Percentiles rank a stretch among this genome's conserved stretches.
Conservation (phyloP, 1,284 basidiomycete genomes). For the Pulchroboletus neoregius region DNA sequence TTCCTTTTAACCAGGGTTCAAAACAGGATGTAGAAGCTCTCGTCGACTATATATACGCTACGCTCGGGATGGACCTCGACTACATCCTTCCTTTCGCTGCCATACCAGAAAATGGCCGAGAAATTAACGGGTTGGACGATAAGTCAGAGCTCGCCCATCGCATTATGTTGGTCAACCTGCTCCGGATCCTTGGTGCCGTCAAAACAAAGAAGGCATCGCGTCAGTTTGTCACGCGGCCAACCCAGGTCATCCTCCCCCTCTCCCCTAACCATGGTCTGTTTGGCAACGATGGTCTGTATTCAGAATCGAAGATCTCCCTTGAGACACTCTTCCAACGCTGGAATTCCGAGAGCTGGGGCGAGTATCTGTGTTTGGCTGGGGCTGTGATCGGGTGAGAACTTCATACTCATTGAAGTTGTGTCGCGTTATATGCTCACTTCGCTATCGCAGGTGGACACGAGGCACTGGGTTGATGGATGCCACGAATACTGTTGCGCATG, state of each 20-base stretch:
- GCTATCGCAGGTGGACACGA: conserved; percentile 75
- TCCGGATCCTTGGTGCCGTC: conserved; percentile 93
- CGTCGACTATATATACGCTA: conserved; percentile 97
- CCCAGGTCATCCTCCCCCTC: conserved; percentile 94
- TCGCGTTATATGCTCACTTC: conserved; percentile 12
- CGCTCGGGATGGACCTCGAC: conserved; percentile 92
- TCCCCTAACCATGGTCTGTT: conserved; percentile 98
- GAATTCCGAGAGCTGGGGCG: conserved; percentile 98
- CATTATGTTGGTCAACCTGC: conserved; percentile 93
- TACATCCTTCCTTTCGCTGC: conserved; percentile 98
- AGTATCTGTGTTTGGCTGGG: conserved; percentile 96
- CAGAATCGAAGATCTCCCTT: conserved; percentile 97
- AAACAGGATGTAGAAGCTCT: conserved; percentile 97
- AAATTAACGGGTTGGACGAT: conserved; percentile 96
- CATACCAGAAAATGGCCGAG: conserved; percentile 96
- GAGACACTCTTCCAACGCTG: conserved; percentile 98
- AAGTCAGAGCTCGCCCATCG: conserved; percentile 97
- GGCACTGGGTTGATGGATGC: conserved; percentile 98
- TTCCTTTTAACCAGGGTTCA: conserved; percentile 98
- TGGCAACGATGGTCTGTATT: conserved; percentile 97
- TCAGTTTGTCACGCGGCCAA: conserved; percentile 95
- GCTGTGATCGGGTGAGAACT: conserved; percentile 86
- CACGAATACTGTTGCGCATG: conserved; percentile 93
- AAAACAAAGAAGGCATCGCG: conserved; percentile 97
- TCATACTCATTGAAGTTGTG: conserved; percentile 1